Base-by-base conservation (phyloP, 2,329 filamentous ascomycete genomes). In the Talaromyces rugulosus region DNA sequence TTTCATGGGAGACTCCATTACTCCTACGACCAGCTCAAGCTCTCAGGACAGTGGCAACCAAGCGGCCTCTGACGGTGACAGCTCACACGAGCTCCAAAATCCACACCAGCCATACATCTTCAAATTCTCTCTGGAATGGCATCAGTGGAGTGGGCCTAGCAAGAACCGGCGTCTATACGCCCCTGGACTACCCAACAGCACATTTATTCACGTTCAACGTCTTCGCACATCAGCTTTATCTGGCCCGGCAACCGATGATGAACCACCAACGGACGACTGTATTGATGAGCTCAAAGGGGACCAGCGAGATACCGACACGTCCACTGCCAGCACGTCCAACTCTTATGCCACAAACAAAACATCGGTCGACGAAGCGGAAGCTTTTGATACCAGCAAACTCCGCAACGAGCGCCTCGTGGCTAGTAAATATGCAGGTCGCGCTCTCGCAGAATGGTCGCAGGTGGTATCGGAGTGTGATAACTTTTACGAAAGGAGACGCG, bases 91-190 rank as follows among this genome's bases (percentile, higher is more conserved):
- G 47, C 77, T 70, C 64, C 77, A 70, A 53, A 74, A 71, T n/a
- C 74, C 73, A 54, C 83, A 85, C 66, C 83, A 84, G 61, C 79
- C 77, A 47, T 86, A 83, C 66, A 85, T 81, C 65, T 89, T 89
- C 78, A 87, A 85, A 63, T 89, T 89, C 70, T 88, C 86, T 1
- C 77, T 89, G n/a, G 87, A 89, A 70, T 87, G 82, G 81, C 80
- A 85, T 62, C 82, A 82, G 68, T 74, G 82, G 71, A 71, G 80
- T 67, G 73, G 77, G 71, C 63, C 82, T 67, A 72, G 78, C 72
- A 73, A 82, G 74, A 73, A 85, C 79, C 77, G 77, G 73, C 81
- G 81, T 5, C 77, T 88, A 6, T 78, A 78, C 58, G 79, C 83
- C 8, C 86, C 86, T 1, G 79, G 80, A 47, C 78, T 88, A 12